These are phyloP conservation scores for Fomitopsis pinicola DNA, from an alignment of 1,284 basidiomycete species.

Conservation along the genomic window DNA sequence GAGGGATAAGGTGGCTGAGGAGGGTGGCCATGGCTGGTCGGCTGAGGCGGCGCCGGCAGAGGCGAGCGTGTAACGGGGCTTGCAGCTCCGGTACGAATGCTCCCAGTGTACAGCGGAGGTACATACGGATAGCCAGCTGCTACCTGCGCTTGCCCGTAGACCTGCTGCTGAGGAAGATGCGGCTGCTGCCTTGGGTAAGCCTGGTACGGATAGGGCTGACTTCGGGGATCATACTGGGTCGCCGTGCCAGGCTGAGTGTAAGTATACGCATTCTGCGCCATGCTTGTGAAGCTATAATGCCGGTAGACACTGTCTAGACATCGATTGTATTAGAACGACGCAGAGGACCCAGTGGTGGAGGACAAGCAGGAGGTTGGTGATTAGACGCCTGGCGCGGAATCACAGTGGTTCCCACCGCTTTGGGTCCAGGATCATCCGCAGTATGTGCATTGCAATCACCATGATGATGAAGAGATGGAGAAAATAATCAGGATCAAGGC, in stretches of 20 bases:
- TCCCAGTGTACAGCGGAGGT: not conserved
- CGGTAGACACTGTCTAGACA: too few species aligned
- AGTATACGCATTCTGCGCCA: slow-evolving; percentile 4
- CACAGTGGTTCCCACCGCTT: too few species aligned
- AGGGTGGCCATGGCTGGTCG: not conserved
- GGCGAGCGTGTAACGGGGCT: not conserved
- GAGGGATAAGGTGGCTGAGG: not conserved
- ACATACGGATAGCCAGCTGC: not conserved
- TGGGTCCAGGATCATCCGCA: too few species aligned
- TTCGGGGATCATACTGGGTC: slow-evolving; percentile 1
- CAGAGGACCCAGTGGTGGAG: not conserved
- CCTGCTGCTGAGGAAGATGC: not conserved
- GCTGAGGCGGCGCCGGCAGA: not conserved
- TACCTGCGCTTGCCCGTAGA: not conserved
- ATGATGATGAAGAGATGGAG: too few species aligned
- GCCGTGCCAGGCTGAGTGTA: not conserved
- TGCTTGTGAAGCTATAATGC: not conserved
- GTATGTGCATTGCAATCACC: too few species aligned
- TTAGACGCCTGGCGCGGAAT: too few species aligned
- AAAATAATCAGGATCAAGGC: too few species aligned
- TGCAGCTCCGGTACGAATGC: not conserved
- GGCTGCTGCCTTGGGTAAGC: slow-evolving; percentile 4
- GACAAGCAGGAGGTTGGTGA: not conserved
- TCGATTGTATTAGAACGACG: too few species aligned
- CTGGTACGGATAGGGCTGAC: slow-evolving; percentile 1